These are phyloP conservation scores for Rhododendron williamsianum DNA, from an alignment of 148 eudicot genomes.

Conservation along the genomic window DNA sequence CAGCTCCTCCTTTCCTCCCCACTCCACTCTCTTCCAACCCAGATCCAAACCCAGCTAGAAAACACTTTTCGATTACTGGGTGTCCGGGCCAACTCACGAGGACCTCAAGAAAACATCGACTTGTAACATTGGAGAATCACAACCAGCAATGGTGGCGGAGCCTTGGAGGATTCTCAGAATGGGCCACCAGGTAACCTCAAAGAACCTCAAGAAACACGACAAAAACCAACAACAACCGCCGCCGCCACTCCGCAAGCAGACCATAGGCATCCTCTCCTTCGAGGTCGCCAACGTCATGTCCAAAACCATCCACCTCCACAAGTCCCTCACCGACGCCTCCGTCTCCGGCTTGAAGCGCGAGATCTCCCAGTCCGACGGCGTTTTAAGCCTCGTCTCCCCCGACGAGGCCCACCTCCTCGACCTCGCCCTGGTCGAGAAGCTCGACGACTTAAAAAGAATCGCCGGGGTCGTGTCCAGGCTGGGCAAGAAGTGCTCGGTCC, in stretches of 20 bases:
- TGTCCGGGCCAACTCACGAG: too few species aligned
- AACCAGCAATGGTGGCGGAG: constrained; percentile 71
- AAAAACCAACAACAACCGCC: constrained; percentile 7
- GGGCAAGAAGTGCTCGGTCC: constrained; percentile 64
- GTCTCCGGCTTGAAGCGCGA: constrained; percentile 48
- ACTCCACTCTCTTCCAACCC: not conserved
- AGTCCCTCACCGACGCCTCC: constrained; percentile 50
- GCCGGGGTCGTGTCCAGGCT: constrained; percentile 74
- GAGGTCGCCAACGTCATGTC: constrained; percentile 95
- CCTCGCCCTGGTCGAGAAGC: constrained; percentile 57
- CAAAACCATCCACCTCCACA: constrained; percentile 61
- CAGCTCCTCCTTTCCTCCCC: too few species aligned
- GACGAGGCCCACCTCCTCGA: constrained; percentile 55
- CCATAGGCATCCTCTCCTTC: constrained; percentile 71
- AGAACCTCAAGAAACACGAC: constrained; percentile 56
- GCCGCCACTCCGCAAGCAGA: constrained; percentile 25
- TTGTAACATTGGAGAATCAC: not conserved
- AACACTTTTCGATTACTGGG: too few species aligned
- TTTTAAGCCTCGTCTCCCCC: constrained; percentile 42
- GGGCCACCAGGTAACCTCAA: constrained; percentile 69
- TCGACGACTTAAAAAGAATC: constrained; percentile 61
- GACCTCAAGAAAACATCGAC: too few species aligned
- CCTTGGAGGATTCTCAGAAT: constrained; percentile 81
- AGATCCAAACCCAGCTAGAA: too few species aligned
- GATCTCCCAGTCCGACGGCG: constrained; percentile 60